Evolutionary conservation across 257 asterid species (phyloP), one percentile per base, ranked within the genome.

Genomic region (Apocynum venetum): DNA sequence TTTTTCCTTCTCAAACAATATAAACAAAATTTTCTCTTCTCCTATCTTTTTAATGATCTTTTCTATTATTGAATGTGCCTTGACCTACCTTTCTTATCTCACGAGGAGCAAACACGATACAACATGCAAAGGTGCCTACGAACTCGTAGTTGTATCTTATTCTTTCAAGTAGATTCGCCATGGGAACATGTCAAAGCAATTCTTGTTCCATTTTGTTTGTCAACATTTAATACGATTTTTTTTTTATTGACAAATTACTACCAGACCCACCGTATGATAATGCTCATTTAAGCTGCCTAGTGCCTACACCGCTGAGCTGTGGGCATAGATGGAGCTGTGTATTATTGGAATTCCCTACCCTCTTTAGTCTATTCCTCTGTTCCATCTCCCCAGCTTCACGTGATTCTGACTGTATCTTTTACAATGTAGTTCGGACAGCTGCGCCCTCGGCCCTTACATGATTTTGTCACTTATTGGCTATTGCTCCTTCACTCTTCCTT

Each of bases 371-470:
- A 77, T 40, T 83, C 20, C 31, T n/a, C 20, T 55, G 25, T 15
- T 79, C 52, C 49, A 3, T 46, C 48, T 74, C 77, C 77, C 77
- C 44, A 19, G 31, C 78, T 78, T 89, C 96, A 91, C 96, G 94
- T 91, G 92, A 88, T 73, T 79, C 89, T 89, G 92, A 84, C 88
- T 64, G 60, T 77, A 48, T 73, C 55, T 36, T 75, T 57, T 68
- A 51, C 86, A 53, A 35, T 68, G 70, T 76, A 75, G 44, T 82
- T 76, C 76, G 80, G 79, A 82, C 95, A 65, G 65, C 81, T 82
- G 69, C 84, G 79, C 77, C 73, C 75, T 77, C 83, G 46, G 69
- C 43, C 53, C 78, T 83, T 59, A 19, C 83, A 56, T 72, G 79
- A 82, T 79, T 72, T 81, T 84, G 81, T 82, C 89, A 75, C 71